These are phyloP conservation scores for Solanum sejunctum DNA, from an alignment of 257 asterid species.

Conservation along the genomic window DNA sequence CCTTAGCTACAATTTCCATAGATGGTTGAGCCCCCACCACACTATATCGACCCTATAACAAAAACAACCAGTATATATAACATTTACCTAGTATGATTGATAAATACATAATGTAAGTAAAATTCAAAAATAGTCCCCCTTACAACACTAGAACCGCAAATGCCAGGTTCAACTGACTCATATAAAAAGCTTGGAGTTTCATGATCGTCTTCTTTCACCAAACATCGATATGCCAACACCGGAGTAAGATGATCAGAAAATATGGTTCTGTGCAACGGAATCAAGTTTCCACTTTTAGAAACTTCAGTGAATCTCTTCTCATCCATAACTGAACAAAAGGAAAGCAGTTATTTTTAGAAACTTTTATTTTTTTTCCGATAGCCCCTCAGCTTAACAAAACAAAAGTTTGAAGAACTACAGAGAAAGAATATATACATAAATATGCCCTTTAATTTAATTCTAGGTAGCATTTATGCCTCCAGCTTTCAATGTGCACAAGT, in stretches of 20 bases:
- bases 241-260: constrained; percentile 94
- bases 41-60: constrained; percentile 73
- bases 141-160: constrained; percentile 50
- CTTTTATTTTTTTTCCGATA: no score
- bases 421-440: no score
- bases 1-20: constrained; percentile 70
- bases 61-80: background rate
- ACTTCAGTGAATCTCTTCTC: constrained; percentile 54
- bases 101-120: background rate
- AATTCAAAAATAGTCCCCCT: background rate
- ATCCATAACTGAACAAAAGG: constrained; percentile 33
- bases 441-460: no score
- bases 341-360: background rate
- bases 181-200: constrained; percentile 87
- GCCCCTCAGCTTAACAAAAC: no score
- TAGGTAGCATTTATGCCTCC: no score
- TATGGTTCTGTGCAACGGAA: constrained; percentile 59
- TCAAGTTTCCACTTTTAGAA: constrained; percentile 44
- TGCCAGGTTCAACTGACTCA: constrained; percentile 83
- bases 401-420: no score
- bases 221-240: constrained; percentile 85
- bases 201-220: constrained; percentile 81
- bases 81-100: background rate
- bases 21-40: constrained; percentile 82
- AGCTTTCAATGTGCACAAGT: no score